Base-by-base conservation (phyloP, 331 rosid genomes). In the Pyrus hybrid region DNA sequence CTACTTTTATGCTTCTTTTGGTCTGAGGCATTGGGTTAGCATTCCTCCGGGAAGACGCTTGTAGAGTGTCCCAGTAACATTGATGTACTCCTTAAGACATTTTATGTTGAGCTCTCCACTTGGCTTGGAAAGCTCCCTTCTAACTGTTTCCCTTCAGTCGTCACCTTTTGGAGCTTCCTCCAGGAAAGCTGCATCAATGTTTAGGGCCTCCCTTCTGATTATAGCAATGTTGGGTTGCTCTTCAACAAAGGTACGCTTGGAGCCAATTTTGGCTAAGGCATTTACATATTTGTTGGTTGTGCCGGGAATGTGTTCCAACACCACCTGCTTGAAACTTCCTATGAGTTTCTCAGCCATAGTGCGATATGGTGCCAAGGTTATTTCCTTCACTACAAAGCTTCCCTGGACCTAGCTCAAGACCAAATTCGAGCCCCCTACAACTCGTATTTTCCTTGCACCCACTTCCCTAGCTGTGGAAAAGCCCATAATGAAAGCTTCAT, bases 41-140 rank as follows among this genome's bases (percentile, higher is more conserved):
- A 47, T 0, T 47, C 3, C 0, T 47, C 1, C 1, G 0, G 8
- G 54, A 1, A 49, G 0, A 16, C 0, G 0, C 3, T 49, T 16
- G 1, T 37, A 37, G 13, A 37, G 13, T 37, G 13, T 37, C 13
- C 43, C 13, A 9, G 4, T 37, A 37, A 37, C 43, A 14, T 47
- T 47, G 20, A 47, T 47, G 20, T 47, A 47, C 20, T 47, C 6
- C 54, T 47, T 47, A 5, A 47, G 20, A 3, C 20, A 47, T 47
- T 47, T 14, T 7, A 47, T 47, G 20, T 0, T 47, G 7, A 47
- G 7, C 20, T 47, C 0, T 47, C 8, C 0, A 0, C 0, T 47
- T 47, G 3, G 54, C 54, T 14, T 47, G 0, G 20, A 47, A 47
- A 47, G 20, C 1, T 47, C 54, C 3, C 3, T 47, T 47, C 8